Percentiles rank a stretch among this genome's conserved stretches.
phyloP scores from a whole-genome alignment of 2,329 filamentous ascomycete species.

The Coniochaeta pulveracea region DNA sequence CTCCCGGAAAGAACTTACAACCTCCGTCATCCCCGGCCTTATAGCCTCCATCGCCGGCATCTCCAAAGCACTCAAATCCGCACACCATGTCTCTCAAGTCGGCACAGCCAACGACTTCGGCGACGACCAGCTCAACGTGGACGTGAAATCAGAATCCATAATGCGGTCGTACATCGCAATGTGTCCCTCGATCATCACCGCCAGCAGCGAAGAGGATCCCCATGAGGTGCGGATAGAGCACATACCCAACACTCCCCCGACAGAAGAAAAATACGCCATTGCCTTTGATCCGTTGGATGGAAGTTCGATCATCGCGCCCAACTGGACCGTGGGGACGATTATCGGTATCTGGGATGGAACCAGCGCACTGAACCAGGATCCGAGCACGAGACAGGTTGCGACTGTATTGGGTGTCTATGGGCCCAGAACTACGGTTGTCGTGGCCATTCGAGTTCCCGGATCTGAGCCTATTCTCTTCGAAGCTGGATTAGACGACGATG shows the following conservation, averaged over 20 bases:
- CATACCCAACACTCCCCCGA: background rate
- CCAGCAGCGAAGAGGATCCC: slow-evolving; percentile 51
- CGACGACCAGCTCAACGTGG: slow-evolving; percentile 48
- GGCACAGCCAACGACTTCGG: slow-evolving; percentile 46
- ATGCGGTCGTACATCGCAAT: slow-evolving; percentile 30
- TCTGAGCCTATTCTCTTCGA: slow-evolving; percentile 34
- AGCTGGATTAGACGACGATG: slow-evolving; percentile 25
- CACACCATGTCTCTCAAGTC: slow-evolving; percentile 32
- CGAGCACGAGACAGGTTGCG: slow-evolving; percentile 30
- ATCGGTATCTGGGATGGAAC: slow-evolving; percentile 45
- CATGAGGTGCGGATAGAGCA: slow-evolving; percentile 23
- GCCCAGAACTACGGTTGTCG: slow-evolving; percentile 41
- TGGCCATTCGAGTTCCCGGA: slow-evolving; percentile 39
- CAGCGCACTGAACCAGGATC: slow-evolving; percentile 28
- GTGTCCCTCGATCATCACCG: slow-evolving; percentile 34
- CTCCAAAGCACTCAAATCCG: slow-evolving; percentile 27
- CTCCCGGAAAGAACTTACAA: slow-evolving; percentile 21
- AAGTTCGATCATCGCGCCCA: slow-evolving; percentile 46
- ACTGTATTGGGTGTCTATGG: slow-evolving; percentile 42
- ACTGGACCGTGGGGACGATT: slow-evolving; percentile 49
- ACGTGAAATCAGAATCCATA: slow-evolving; percentile 36
- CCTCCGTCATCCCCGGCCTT: slow-evolving; percentile 36
- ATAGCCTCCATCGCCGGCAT: slow-evolving; percentile 33
- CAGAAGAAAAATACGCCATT: slow-evolving; percentile 38
- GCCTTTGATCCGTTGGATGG: slow-evolving; percentile 55